Evolutionary conservation across 371 early-diverging fungal genomes (phyloP).

Genomic region (Actinomucor elegans): DNA sequence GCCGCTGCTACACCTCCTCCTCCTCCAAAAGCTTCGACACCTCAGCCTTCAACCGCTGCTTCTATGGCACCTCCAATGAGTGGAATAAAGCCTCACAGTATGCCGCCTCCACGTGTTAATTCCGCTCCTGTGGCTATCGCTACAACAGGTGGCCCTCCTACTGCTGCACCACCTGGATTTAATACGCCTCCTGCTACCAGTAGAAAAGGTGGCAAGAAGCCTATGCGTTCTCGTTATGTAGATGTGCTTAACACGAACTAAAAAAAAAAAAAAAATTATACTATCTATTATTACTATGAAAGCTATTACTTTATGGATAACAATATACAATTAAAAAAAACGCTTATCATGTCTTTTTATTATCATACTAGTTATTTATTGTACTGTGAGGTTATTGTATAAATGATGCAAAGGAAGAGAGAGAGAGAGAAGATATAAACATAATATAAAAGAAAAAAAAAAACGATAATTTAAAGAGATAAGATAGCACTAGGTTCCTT

Average conservation of each 20-base stretch:
- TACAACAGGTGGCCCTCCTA: conserved; percentile 6
- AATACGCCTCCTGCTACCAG: conserved; percentile 29
- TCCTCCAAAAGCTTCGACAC: conserved; percentile 16
- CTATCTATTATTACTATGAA: background rate
- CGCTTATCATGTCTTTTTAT: no score
- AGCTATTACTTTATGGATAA: background rate
- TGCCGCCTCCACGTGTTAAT: conserved; percentile 26
- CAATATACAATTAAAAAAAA: no score
- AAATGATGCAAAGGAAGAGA: background rate
- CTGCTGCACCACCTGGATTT: conserved; percentile 13
- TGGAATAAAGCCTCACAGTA: conserved; percentile 7
- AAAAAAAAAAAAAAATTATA: conserved; percentile 15
- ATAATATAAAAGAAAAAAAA: no score
- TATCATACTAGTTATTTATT: no score
- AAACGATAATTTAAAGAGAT: conserved; percentile 19
- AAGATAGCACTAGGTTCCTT: conserved; percentile 30
- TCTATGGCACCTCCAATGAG: background rate
- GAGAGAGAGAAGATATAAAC: no score
- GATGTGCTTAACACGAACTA: conserved; percentile 44
- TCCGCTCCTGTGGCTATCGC: conserved; percentile 23
- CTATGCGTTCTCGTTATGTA: conserved; percentile 51
- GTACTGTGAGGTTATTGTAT: background rate
- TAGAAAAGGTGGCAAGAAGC: conserved; percentile 36
- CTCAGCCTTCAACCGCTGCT: background rate
- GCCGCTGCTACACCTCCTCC: conserved; percentile 32